Evolutionary conservation across 2,329 filamentous ascomycete species (phyloP).

Genomic region (Aspergillus fumigatus): DNA sequence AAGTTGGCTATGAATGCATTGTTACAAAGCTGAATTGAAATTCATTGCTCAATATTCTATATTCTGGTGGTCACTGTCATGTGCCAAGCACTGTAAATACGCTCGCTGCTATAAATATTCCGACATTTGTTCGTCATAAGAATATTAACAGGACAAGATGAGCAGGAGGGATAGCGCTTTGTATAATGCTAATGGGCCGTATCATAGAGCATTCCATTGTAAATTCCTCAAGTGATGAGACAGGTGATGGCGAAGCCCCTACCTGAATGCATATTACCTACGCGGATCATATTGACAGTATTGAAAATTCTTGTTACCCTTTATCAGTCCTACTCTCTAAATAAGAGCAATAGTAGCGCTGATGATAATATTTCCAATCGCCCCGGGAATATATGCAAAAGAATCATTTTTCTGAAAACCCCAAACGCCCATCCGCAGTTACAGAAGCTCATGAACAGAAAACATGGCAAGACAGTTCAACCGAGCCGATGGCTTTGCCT

Average conservation of each 20-base stretch:
- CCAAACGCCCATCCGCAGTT: not conserved
- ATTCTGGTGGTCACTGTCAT: no score
- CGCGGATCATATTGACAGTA: not conserved
- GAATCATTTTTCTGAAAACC: not conserved
- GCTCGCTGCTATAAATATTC: not conserved
- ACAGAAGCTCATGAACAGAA: not conserved
- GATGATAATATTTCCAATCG: not conserved
- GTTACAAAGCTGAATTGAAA: no score
- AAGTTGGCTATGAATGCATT: no score
- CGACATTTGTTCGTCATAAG: not conserved
- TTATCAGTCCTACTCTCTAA: not conserved
- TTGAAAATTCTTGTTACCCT: not conserved
- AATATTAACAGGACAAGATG: not conserved
- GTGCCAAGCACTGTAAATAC: no score
- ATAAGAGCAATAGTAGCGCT: not conserved
- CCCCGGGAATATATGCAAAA: not conserved
- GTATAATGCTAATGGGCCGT: not conserved
- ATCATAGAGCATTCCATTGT: not conserved
- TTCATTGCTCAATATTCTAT: no score
- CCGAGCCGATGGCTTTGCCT: slow-evolving; percentile 8
- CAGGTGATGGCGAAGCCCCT: not conserved
- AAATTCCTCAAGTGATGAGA: not conserved
- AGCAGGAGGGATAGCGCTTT: not conserved
- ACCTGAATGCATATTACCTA: not conserved
- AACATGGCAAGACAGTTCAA: slow-evolving; percentile 7